A percentile compares a stretch with the other conserved stretches of the same genome.
phyloP scores from a whole-genome alignment of 106 monocot genomes.

The Acorus gramineus region DNA sequence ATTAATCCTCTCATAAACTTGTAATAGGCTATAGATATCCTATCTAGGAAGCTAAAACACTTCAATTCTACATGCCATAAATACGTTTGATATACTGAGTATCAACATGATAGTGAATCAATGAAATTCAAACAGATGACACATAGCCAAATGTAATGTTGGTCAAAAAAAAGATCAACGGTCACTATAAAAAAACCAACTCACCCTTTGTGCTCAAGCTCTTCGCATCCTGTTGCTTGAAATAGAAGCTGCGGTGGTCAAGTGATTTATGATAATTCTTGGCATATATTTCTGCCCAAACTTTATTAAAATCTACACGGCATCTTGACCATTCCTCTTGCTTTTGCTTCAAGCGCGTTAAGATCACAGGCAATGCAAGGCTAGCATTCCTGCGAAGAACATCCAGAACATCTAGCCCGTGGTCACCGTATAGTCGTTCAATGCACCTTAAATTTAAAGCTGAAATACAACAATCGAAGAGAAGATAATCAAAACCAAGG shows the following conservation, averaged over 20 bases:
- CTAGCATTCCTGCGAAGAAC: constrained; percentile 1
- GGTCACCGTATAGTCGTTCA: constrained; percentile 11
- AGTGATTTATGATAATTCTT: constrained; percentile 11
- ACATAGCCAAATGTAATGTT: too few relatives aligned
- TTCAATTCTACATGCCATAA: too few relatives aligned
- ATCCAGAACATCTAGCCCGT: constrained; percentile 10
- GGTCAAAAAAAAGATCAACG: too few relatives aligned
- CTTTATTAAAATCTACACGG: constrained; percentile 4
- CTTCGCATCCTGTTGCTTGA: constrained; percentile 19
- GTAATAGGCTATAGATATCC: too few relatives aligned
- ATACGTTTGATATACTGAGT: too few relatives aligned
- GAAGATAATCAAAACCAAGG: background rate
- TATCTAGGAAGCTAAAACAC: too few relatives aligned
- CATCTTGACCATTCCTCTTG: constrained; percentile 9
- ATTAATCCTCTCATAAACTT: too few relatives aligned
- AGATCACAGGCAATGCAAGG: constrained; percentile 11
- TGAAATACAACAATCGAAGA: background rate
- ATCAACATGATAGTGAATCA: too few relatives aligned
- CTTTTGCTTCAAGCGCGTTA: constrained; percentile 18
- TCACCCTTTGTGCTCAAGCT: constrained; percentile 11
- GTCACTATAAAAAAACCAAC: background rate
- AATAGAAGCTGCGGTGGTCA: constrained; percentile 10
- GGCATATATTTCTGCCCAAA: constrained; percentile 5
- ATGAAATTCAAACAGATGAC: too few relatives aligned
- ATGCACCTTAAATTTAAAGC: constrained; percentile 13